phyloP scores from a whole-genome alignment of 1,284 basidiomycete genomes.

The Takashimella koratensis region DNA sequence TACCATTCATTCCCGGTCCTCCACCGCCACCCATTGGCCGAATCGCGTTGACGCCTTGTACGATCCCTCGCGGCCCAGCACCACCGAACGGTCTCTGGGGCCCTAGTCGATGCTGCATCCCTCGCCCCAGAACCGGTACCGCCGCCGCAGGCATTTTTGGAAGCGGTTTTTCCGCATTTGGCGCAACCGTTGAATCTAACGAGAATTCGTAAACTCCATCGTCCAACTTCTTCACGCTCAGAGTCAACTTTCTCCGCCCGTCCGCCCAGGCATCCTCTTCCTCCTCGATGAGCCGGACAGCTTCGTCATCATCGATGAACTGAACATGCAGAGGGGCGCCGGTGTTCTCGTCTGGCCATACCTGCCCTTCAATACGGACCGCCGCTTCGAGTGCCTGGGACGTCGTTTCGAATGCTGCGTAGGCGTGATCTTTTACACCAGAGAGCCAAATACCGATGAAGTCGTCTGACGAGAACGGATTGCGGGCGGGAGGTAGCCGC shows the following conservation, averaged over 20 bases:
- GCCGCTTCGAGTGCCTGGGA: conserved; percentile 25
- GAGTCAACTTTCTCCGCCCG: conserved; percentile 36
- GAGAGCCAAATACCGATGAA: conserved; percentile 42
- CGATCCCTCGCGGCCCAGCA: too few species aligned
- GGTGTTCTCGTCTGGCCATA: conserved; percentile 33
- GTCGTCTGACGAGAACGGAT: conserved; percentile 27
- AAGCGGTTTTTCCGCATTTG: neutral
- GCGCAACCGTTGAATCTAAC: neutral
- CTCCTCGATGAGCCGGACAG: conserved; percentile 26
- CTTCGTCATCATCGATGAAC: conserved; percentile 37
- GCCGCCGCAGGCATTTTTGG: neutral
- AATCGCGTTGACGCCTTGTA: too few species aligned
- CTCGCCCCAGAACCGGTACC: neutral
- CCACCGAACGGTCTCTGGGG: too few species aligned
- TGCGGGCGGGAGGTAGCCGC: conserved; percentile 16
- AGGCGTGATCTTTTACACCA: conserved; percentile 46
- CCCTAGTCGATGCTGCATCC: neutral
- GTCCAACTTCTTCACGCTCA: conserved; percentile 18
- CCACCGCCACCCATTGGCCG: neutral
- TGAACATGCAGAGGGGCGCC: conserved; percentile 35
- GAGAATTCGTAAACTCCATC: conserved; percentile 1
- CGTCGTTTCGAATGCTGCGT: conserved; percentile 28
- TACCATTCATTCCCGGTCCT: neutral
- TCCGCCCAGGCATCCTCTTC: conserved; percentile 47
- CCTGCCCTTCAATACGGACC: conserved; percentile 19